Evolutionary conservation across 768 basidiomycete species (phyloP), one percentile per base, ranked within the genome.

Genomic region (Phanerochaete carnosa): DNA sequence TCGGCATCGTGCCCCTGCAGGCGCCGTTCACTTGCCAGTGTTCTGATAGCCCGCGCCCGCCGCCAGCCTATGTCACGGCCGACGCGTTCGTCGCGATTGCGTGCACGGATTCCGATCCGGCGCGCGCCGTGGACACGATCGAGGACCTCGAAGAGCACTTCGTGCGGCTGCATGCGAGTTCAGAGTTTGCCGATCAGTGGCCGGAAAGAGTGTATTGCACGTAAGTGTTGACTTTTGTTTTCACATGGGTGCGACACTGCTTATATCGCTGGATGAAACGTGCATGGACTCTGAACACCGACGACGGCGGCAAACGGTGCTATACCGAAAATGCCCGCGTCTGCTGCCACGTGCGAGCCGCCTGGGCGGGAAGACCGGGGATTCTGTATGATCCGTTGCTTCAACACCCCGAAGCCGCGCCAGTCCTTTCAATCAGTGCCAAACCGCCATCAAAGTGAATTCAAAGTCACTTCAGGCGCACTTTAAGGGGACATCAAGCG

Each of bases 141-240:
- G 52, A 60, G 35, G 52, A 58, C 29, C 15, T 56, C 50, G 16
- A 58, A 54, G 47, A 3, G 30, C 49, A 43, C 16, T 63, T 43
- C 22, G 59, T 35, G 4, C n/a, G 50, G 9, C 50, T 65, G 50
- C 19, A 49, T 2, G 29, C 47, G 54, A 49, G 23, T 13, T 67
- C 66, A 16, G 50, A 25, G 33, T 67, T 67, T 45, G 66, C 64
- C 25, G 55, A 49, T 12, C 22, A 57, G 9, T 63, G 58, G 57
- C 5, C 19, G 12, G 8, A 28, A 12, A 2, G 50, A 1, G 46
- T n/a, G 33, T 2, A 33, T 26, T 55, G 54, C 54, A 26, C 23
- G 54, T 55, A 23, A 19, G 54, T 52, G 29, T 52, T 29, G 39
- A 4, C 16, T 11, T 19, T 19, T 4, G 8, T 9, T 12, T 43